Base-by-base conservation (phyloP, 1,139 yeast genomes). In the Blastobotrys buckinghamii region DNA sequence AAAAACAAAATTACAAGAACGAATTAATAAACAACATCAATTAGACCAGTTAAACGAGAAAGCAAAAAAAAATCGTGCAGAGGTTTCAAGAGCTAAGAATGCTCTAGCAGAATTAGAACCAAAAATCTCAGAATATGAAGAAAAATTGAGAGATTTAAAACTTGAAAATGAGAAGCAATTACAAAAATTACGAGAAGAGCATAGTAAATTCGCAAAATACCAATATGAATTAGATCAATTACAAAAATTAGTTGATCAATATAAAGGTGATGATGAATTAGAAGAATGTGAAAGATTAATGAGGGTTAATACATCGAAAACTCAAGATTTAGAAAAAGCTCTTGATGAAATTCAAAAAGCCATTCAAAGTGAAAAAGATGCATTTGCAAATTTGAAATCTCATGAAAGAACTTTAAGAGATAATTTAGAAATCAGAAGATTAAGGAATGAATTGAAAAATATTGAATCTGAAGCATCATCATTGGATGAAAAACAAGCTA, bases 401-500 rank as follows among this genome's bases (percentile, higher is more conserved):
- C 76, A 77, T 48, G 79, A 76, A 53, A 72, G 83, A 33, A 75
- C 73, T 43, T 63, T 82, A 17, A 67, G 76, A 29, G 79, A 79
- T 50, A 82, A 81, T 55, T 50, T 83, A 19, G 81, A 80, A 51
- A 59, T 80, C 6, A 63, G 79, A 8, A 64, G 68, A 10, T 55
- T 79, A 34, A 68, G 69, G 27, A 51, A 49, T 0, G 71, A 77
- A 46, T 55, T 74, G 1, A 44, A 48, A 0, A 58, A 59, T 1
- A 63, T 77, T 4, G 68, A 68, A 8, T 55, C 55, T 0, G 70
- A 72, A 36, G 71, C 81, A 1, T 54, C 50, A 0, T 64, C 66
- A 9, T 65, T 81, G 15, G 76, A 85, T 59, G 66, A 74, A 1
- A 75, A 73, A 36, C 75, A 82, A 58, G 96, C 97, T 0, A 83